Conservation (phyloP, 495 filamentous ascomycete species). For the Penicillium roqueforti region DNA sequence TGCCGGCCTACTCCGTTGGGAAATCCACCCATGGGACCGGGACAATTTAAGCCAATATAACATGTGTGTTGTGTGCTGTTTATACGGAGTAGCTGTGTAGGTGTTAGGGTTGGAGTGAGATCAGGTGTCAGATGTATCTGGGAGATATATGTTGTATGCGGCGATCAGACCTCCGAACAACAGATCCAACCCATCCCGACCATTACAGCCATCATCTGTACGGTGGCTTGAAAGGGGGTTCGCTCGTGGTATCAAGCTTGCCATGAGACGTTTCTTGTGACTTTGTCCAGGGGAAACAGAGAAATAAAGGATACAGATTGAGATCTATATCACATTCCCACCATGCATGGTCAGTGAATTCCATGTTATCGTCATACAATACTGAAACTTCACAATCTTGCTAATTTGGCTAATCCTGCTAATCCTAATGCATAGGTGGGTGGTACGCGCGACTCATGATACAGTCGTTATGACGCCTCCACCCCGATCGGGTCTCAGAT, state of each 20-base stretch:
- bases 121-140: neutral
- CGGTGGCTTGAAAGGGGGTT: neutral
- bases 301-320: neutral
- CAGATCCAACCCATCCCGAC: neutral
- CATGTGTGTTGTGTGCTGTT: too few relatives aligned
- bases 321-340: constrained; percentile 7
- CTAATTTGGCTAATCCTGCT: neutral
- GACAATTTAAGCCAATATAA: too few relatives aligned
- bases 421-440: neutral
- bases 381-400: neutral
- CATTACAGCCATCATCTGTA: neutral
- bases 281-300: neutral
- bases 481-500: constrained; percentile 9
- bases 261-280: neutral
- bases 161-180: constrained; percentile 11
- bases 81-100: too few relatives aligned
- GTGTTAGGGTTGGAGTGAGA: neutral
- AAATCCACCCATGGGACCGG: neutral
- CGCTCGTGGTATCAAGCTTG: neutral
- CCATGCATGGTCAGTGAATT: neutral
- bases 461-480: constrained; percentile 12
- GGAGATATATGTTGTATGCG: constrained; percentile 2
- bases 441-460: constrained; percentile 14
- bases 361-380: neutral
- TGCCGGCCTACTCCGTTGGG: constrained; percentile 12